Evolutionary conservation across 2,329 filamentous ascomycete species (phyloP), one percentile per base, ranked within the genome.

Genomic region (Calonectria montana): DNA sequence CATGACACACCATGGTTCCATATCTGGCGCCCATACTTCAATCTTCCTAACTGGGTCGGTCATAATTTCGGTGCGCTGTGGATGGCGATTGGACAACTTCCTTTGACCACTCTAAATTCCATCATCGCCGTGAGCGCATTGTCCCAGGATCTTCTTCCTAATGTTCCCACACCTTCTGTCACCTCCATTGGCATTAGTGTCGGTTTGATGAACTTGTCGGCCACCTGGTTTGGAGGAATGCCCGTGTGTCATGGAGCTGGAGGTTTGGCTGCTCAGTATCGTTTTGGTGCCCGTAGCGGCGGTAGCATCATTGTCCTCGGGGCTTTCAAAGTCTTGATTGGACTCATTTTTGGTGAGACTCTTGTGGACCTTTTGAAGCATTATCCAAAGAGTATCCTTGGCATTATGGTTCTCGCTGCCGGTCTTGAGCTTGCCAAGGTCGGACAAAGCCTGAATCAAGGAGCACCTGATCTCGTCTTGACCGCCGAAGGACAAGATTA

Each of bases 141-240:
- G 1, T 91, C 94, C 0, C 86, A 89, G 1, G 94, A 97, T 79
- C 88, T 98, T 13, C 87, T 98, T 3, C 94, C 95, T 0, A 84
- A 90, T 1, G 83, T 93, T 3, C 88, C 90, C 0, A 76, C 92
- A 0, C 94, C 95, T 0, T 91, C 91, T 0, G 92, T 95, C 7
- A 96, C 94, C 0, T 88, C 91, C 0, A 87, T 98, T 35, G 96
- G 96, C 1, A 82, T 96, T 71, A 97, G 94, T 67, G 94, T 98
- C 4, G 92, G 93, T 0, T 79, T 87, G 2, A 97, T 98, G 91
- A 98, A 98, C 81, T 85, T 98, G 4, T 82, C 93, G 1, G 93
- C 94, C 18, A 96, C 94, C 78, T 97, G 94, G 94, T 97, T 98
- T 78, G 96, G 96, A 59, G 94, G 93, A 6, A 98, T 98, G 97